Percentiles rank a stretch among this genome's conserved stretches.
Conservation (phyloP, 257 asterid species). For the Vinca minor region DNA sequence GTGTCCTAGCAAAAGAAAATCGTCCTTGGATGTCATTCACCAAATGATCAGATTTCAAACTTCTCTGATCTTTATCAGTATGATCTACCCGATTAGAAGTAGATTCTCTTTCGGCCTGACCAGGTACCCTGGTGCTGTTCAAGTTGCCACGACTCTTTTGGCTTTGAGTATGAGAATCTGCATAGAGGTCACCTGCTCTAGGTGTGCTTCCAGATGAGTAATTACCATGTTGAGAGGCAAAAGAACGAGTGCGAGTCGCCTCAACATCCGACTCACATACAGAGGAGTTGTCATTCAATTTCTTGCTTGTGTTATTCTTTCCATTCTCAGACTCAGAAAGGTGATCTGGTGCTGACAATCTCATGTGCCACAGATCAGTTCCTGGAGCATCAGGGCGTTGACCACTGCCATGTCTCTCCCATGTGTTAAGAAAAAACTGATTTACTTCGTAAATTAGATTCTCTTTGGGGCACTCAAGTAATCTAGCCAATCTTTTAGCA, state of each 20-base stretch:
- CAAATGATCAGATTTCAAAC: constrained; percentile 44
- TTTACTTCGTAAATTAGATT: constrained; percentile 51
- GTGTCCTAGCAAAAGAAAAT: constrained; percentile 67
- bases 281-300: constrained; percentile 29
- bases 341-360: constrained; percentile 38
- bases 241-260: constrained; percentile 24
- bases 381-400: constrained; percentile 83
- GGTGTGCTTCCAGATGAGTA: constrained; percentile 33
- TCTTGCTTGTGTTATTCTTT: constrained; percentile 27
- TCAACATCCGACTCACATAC: constrained; percentile 26
- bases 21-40: constrained; percentile 52
- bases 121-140: constrained; percentile 35
- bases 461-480: constrained; percentile 66
- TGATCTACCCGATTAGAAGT: constrained; percentile 33
- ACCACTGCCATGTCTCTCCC: constrained; percentile 91
- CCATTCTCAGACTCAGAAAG: constrained; percentile 33
- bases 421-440: constrained; percentile 81
- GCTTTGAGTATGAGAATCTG: constrained; percentile 40
- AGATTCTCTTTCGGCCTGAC: constrained; percentile 33
- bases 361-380: constrained; percentile 30
- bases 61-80: constrained; percentile 45
- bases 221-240: constrained; percentile 34
- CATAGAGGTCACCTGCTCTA: constrained; percentile 25
- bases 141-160: constrained; percentile 34
- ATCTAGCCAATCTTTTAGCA: constrained; percentile 70